Percentiles rank a stretch among this genome's conserved stretches.
Conservation (phyloP, 371 early-diverging fungal species). For the Rhizopus microsporus region DNA sequence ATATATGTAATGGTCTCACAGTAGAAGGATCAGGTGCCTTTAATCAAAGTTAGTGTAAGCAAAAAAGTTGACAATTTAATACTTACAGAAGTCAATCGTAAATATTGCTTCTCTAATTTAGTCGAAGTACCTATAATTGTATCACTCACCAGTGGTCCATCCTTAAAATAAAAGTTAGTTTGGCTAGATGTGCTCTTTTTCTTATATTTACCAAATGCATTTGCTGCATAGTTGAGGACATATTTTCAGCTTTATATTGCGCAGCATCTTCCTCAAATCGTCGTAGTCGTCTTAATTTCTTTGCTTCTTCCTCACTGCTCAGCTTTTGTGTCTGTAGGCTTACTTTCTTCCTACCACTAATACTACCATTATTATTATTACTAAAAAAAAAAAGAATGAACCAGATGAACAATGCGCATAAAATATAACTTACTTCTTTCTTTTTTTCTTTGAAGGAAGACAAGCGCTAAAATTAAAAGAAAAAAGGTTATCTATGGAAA, state of each 20-base stretch:
- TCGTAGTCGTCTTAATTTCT: slow-evolving; percentile 38
- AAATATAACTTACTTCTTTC: slow-evolving; percentile 24
- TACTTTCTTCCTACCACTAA: neutral
- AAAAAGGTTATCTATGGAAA: neutral
- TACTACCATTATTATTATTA: neutral
- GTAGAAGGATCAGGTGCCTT: slow-evolving; percentile 91
- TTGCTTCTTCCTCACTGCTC: slow-evolving; percentile 40
- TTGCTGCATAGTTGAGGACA: slow-evolving; percentile 8
- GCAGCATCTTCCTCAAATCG: slow-evolving; percentile 51
- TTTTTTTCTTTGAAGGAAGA: slow-evolving; percentile 23
- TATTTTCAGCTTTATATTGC: slow-evolving; percentile 14
- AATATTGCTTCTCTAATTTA: slow-evolving; percentile 84
- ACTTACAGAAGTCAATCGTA: slow-evolving; percentile 84
- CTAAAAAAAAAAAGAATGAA: neutral
- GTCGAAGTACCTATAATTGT: slow-evolving; percentile 89
- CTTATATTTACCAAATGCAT: slow-evolving; percentile 10
- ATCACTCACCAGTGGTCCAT: slow-evolving; percentile 74
- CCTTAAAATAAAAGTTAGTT: slow-evolving; percentile 29
- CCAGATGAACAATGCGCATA: neutral
- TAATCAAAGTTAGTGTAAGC: neutral
- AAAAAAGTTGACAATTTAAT: slow-evolving; percentile 34
- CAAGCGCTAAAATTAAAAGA: slow-evolving; percentile 19
- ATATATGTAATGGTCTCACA: slow-evolving; percentile 81
- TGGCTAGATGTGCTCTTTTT: neutral
- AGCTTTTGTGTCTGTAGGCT: slow-evolving; percentile 5